Conservation (phyloP, 352 stramenopile genomes). For the Pythium monospermum region DNA sequence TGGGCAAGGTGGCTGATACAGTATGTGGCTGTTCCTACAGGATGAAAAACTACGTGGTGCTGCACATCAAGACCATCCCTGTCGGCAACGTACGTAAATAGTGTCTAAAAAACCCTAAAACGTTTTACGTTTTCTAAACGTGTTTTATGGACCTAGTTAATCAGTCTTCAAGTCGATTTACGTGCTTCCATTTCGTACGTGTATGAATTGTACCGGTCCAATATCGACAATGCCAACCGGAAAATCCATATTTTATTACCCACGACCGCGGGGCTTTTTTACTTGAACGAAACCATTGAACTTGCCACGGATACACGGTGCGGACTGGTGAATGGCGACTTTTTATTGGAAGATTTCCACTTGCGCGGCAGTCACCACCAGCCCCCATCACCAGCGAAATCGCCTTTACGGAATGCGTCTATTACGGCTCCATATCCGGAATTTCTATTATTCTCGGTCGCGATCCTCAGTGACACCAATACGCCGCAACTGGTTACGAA, state of each 20-base stretch:
- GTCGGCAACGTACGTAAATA: slow-evolving; percentile 62
- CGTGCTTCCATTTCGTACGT: slow-evolving; percentile 52
- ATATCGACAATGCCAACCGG: slow-evolving; percentile 48
- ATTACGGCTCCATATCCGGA: slow-evolving; percentile 19
- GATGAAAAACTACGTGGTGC: slow-evolving; percentile 44
- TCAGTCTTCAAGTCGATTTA: slow-evolving; percentile 54
- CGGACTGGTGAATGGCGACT: slow-evolving; percentile 59
- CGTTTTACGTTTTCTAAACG: too few relatives aligned
- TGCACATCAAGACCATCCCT: slow-evolving; percentile 78
- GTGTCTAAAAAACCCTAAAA: too few relatives aligned
- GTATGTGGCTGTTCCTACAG: slow-evolving; percentile 18
- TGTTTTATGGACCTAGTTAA: slow-evolving; percentile 31
- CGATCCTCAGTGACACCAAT: slow-evolving; percentile 45
- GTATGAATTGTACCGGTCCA: slow-evolving; percentile 74
- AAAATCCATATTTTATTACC: slow-evolving; percentile 63
- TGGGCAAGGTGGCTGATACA: background rate
- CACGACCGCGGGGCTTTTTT: slow-evolving; percentile 61
- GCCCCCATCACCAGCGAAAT: slow-evolving; percentile 2
- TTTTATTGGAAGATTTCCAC: slow-evolving; percentile 69
- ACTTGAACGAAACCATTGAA: slow-evolving; percentile 57
- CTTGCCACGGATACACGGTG: slow-evolving; percentile 53
- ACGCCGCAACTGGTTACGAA: slow-evolving; percentile 58
- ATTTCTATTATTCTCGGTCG: slow-evolving; percentile 68
- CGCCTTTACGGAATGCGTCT: background rate
- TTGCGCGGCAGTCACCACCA: slow-evolving; percentile 26